Evolutionary conservation across 805 yeast species (phyloP), one percentile per base, ranked within the genome.

Genomic region (Nakazawaea ishiwadae): DNA sequence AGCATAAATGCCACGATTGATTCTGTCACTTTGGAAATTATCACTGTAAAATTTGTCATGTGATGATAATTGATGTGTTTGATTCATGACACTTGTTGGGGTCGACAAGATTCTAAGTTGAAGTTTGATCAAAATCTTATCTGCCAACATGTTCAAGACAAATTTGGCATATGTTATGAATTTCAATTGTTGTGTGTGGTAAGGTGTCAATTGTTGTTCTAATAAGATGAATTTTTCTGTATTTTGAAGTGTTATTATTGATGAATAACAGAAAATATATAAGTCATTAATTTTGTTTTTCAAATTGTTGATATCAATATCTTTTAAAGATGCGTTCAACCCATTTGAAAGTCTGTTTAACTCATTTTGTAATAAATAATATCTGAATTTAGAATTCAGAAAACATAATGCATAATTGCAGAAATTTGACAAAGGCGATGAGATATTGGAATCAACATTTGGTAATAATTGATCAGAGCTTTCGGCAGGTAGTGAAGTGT

Each of bases 101-200:
- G 50, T 51, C 3, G 49, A 30, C 26, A 66, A 54, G 18, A 66
- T 62, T 40, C 63, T 62, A 44, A 65, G 60, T 42, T 67, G 71
- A 15, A 53, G 62, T 56, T 60, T 68, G 43, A 56, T 68, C 46
- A 51, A 63, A 1, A 80, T 77, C 40, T 81, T 63, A 52, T 78
- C 84, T 33, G 77, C 77, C 52, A 74, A 71, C 19, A 79, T 64
- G 59, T 51, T 75, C 59, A 54, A 67, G 60, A 60, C 72, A 63
- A 58, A 70, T 59, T 54, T 69, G 52, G 55, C 74, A 69, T 63
- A 77, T 57, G 54, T 69, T 16, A 73, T 63, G 26, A 74, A 60
- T 42, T 73, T 72, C 63, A 58, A 60, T 51, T 58, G 72, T 37
- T 56, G 65, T 18, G 14, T 21, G 20, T 31, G 15, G 24, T 28